Evolutionary conservation across 768 basidiomycete species (phyloP), one percentile per base, ranked within the genome.

Genomic region (Lactifluus volemus): DNA sequence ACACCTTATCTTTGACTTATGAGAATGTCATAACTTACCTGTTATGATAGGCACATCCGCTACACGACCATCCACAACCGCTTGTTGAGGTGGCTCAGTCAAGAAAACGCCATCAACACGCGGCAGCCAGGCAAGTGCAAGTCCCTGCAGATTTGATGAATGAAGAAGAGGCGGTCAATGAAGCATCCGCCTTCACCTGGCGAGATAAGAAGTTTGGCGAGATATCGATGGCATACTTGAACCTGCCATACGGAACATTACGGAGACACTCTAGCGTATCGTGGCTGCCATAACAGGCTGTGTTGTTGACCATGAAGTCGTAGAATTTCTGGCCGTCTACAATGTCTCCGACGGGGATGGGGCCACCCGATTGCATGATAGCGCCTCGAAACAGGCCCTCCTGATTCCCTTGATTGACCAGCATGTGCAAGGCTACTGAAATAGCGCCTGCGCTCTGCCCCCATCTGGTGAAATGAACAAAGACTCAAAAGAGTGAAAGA

Each of bases 391-490:
- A 70, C 11, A 70, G 56, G 8, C 67, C 67, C 11, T 65, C 67
- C 9, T 61, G 58, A 25, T 65, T 38, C 19, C 69, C 69, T 9
- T 63, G 53, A 38, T 70, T 68, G 15, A 65, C 57, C 8, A 69
- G 10, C 62, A 70, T 66, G 17, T 74, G 73, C 54, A 72, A 47
- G 10, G 67, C 65, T 17, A 72, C 70, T 32, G 66, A 67, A 49
- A 75, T 74, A 10, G 76, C 63, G 70, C 77, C 77, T 1, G 77
- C 77, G 3, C 69, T 71, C 58, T 77, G 69, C 5, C 77, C 77
- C 58, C 66, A 69, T n/a, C 68, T 69, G 21, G 2, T 11, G 17
- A 10, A 30, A 30, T 4, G 9, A 25, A 25, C 25, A 25, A 25
- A 25, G 25, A 25, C 25, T 25, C 25, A 25, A 25, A 25, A 25